Percentiles rank a stretch among this genome's conserved stretches.
Conservation (phyloP, 331 rosid genomes). For the Quercus lobata region DNA sequence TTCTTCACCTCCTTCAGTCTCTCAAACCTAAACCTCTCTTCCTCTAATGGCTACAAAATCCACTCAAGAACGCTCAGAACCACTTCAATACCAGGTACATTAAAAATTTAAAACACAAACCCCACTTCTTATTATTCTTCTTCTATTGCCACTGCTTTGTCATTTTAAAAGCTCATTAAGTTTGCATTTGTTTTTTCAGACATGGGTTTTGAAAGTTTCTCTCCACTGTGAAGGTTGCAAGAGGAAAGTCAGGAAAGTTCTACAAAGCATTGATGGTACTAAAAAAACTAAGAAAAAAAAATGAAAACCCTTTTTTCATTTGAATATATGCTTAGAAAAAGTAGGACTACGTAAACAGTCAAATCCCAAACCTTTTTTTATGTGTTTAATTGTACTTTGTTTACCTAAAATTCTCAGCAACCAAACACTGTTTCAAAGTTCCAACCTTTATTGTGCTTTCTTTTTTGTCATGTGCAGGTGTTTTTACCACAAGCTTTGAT, state of each 20-base stretch:
- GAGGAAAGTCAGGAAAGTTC: slow-evolving; percentile 76
- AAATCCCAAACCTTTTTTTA: neutral
- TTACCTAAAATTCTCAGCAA: neutral
- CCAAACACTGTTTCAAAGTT: neutral
- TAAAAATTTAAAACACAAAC: neutral
- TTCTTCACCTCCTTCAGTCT: slow-evolving; percentile 12
- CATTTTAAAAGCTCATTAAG: neutral
- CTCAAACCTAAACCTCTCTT: neutral
- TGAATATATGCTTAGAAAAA: slow-evolving; percentile 11
- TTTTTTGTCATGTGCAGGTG: slow-evolving; percentile 41
- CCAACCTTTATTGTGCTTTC: neutral
- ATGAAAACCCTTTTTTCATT: neutral
- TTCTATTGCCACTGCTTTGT: neutral
- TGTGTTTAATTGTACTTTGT: neutral
- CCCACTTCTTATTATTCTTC: neutral
- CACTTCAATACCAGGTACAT: slow-evolving; percentile 51
- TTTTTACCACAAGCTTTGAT: slow-evolving; percentile 65
- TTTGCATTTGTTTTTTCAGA: slow-evolving; percentile 35
- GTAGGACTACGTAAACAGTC: neutral
- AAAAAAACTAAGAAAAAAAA: neutral
- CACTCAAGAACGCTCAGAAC: slow-evolving; percentile 26
- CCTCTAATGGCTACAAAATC: slow-evolving; percentile 53
- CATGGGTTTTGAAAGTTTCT: slow-evolving; percentile 71
- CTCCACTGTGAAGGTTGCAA: slow-evolving; percentile 93
- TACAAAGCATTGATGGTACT: slow-evolving; percentile 75